Evolutionary conservation across 768 basidiomycete species (phyloP), one percentile per base, ranked within the genome.

Genomic region (Xerocomellus amylosporus): DNA sequence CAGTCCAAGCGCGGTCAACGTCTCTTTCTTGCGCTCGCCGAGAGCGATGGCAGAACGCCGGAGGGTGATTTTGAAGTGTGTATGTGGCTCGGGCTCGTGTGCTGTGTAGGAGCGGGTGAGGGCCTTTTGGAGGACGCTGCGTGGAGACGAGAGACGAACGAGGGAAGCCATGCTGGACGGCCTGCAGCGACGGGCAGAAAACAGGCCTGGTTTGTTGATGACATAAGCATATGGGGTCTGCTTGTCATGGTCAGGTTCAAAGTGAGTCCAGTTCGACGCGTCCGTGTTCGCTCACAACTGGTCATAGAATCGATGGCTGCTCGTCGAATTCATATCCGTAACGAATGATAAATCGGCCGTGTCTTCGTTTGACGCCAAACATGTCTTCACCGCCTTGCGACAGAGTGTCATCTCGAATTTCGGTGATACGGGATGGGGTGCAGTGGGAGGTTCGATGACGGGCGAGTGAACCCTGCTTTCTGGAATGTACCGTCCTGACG

Each of bases 41-140:
- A 96, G 82, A 1, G 91, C 87, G 58, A 95, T 94, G 46, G 85
- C 87, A 6, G 93, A 95, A 51, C 94, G 88, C 10, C 82, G 82
- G 28, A 95, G 85, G 19, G 93, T 96, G 63, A 98, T 87, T 75
- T 89, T 90, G 77, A 81, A 94, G 72, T 96, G 90, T 0, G 93
- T 91, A 30, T 71, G 74, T 49, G 77, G 73, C 43, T 53, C 53
- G 4, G 42, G 39, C 15, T 48, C 40, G 30, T 47, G 40, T 17
- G 58, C 12, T 10, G 63, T 22, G 26, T 58, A 58, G 28, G 51
- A 41, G 26, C 64, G 64, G 6, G 46, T 39, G 10, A 61, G n/a
- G 8, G 39, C 2, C 15, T n/a, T 55, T 50, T 47, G 57, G 19
- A 60, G 20, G n/a, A 45, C 3, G 14, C 26, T 39, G 14, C 41